phyloP scores from a whole-genome alignment of 306 rosid species.

The Cicer pinnatifidum region DNA sequence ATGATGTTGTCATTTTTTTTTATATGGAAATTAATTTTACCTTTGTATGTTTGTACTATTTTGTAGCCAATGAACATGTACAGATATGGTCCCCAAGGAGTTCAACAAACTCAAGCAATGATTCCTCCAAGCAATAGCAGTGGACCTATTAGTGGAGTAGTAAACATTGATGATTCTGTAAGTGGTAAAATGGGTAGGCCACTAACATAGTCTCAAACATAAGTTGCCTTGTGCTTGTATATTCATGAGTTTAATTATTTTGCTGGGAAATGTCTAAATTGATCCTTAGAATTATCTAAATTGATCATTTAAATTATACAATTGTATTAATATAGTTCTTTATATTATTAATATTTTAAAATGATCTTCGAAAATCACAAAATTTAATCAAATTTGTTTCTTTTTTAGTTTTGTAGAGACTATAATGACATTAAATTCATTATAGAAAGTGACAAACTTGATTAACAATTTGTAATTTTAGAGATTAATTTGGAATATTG shows the following conservation, averaged over 20 bases:
- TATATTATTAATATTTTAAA: too few species aligned
- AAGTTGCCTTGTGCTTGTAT: constrained; percentile 1
- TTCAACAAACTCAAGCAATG: constrained; percentile 60
- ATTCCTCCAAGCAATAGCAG: constrained; percentile 54
- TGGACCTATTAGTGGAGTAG: constrained; percentile 57
- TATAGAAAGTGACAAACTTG: too few species aligned
- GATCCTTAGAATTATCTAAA: too few species aligned
- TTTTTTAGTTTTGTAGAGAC: too few species aligned
- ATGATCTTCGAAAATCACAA: too few species aligned
- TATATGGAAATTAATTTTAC: constrained; percentile 9
- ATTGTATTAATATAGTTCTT: too few species aligned
- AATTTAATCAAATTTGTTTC: too few species aligned
- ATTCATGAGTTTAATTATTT: not conserved
- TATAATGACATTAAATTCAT: too few species aligned
- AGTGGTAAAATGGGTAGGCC: constrained; percentile 58
- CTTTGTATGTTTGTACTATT: constrained; percentile 31
- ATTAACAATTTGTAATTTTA: too few species aligned
- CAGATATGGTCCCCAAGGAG: constrained; percentile 62
- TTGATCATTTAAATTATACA: too few species aligned
- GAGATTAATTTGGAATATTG: too few species aligned
- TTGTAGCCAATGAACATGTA: constrained; percentile 73
- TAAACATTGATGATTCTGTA: constrained; percentile 51
- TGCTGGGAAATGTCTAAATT: too few species aligned
- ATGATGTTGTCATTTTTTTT: constrained; percentile 7
- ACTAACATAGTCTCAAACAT: constrained; percentile 26